Conservation (phyloP, 176 grass and related monocot genomes). For the Phragmites australis region DNA sequence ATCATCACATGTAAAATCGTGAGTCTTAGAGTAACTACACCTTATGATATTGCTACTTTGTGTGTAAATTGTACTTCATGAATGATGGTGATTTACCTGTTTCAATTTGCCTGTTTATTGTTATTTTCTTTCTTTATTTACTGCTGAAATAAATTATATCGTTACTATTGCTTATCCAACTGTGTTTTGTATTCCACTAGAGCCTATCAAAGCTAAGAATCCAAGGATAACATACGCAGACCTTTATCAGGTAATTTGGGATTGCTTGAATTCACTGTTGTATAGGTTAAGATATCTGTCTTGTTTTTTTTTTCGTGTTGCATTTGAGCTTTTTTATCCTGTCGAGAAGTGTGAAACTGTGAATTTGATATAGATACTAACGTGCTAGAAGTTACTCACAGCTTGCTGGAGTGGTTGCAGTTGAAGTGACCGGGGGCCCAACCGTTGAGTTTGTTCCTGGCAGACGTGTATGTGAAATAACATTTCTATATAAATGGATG, state of each 20-base stretch:
- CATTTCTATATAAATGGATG: conserved; percentile 1
- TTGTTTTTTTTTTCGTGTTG: not conserved
- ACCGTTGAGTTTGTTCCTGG: conserved; percentile 87
- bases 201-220: conserved; percentile 74
- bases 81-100: conserved; percentile 5
- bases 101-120: conserved; percentile 14
- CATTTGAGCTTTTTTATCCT: not conserved
- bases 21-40: conserved; percentile 1
- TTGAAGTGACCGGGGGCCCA: conserved; percentile 92
- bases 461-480: conserved; percentile 55
- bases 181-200: conserved; percentile 48
- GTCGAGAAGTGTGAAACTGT: not conserved
- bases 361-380: not conserved
- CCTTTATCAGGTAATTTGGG: conserved; percentile 81
- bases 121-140: not conserved
- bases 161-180: conserved; percentile 30
- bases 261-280: conserved; percentile 15
- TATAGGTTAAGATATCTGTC: not conserved
- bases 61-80: not conserved
- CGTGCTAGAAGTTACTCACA: conserved; percentile 42
- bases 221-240: conserved; percentile 92
- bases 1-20: not conserved
- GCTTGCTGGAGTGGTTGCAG: conserved; percentile 94
- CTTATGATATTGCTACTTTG: not conserved
- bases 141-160: conserved; percentile 9